Conservation (phyloP, 2,329 filamentous ascomycete genomes). For the Thyridium curvatum region DNA sequence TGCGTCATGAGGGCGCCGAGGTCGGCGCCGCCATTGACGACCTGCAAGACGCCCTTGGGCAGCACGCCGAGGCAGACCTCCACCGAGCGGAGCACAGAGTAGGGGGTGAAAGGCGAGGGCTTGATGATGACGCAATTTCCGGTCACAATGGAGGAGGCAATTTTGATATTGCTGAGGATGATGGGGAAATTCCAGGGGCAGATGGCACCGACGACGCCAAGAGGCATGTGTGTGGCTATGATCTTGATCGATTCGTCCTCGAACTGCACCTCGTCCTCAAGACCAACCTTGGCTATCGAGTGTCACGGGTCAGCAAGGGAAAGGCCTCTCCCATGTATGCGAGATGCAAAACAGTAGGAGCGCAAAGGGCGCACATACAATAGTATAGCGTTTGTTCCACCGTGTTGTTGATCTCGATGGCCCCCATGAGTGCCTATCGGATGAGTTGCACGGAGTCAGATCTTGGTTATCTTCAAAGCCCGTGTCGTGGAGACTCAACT, state of each 20-base stretch:
- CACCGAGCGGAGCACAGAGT: constrained; percentile 41
- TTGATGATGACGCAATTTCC: constrained; percentile 52
- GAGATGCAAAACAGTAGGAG: too few species aligned
- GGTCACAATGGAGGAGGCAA: constrained; percentile 42
- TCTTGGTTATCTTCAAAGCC: neutral
- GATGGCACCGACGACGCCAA: constrained; percentile 48
- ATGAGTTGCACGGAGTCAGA: neutral
- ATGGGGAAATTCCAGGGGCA: constrained; percentile 55
- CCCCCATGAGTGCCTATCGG: constrained; percentile 20
- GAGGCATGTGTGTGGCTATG: constrained; percentile 35
- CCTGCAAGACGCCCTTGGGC: constrained; percentile 51
- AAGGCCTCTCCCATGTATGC: too few species aligned
- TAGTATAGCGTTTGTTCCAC: constrained; percentile 30
- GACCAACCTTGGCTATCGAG: constrained; percentile 21
- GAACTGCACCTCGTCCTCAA: constrained; percentile 39
- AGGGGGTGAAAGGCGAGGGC: constrained; percentile 52
- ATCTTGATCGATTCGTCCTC: constrained; percentile 36
- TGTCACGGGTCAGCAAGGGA: neutral
- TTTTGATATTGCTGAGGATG: constrained; percentile 30
- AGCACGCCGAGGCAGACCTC: constrained; percentile 42
- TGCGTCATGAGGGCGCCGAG: constrained; percentile 46
- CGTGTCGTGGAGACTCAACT: constrained; percentile 12
- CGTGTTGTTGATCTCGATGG: constrained; percentile 28
- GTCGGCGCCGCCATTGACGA: constrained; percentile 45
- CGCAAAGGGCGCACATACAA: constrained; percentile 16